Conservation (phyloP, 495 filamentous ascomycete genomes). For the Penicillium alfredii region DNA sequence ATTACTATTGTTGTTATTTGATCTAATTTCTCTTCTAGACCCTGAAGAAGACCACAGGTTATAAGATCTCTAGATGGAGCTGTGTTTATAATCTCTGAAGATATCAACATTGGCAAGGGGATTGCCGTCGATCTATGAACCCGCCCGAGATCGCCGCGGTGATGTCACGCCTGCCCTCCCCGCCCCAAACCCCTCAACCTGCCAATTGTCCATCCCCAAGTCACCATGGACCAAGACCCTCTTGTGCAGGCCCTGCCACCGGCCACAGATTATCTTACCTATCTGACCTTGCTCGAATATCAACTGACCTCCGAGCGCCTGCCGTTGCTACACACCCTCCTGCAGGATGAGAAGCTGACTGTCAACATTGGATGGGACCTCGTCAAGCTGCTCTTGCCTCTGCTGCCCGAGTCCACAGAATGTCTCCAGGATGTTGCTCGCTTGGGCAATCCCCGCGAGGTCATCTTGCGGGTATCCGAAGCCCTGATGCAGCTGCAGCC, state of each 20-base stretch:
- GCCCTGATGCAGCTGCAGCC: conserved; percentile 54
- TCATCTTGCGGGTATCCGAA: conserved; percentile 83
- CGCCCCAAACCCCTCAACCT: no score
- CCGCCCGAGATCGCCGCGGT: conserved; percentile 1
- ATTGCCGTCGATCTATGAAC: neutral
- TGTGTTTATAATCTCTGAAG: neutral
- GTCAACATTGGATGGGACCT: conserved; percentile 96
- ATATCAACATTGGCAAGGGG: neutral
- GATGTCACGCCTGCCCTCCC: conserved; percentile 6
- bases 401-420: conserved; percentile 61
- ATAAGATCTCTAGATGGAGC: neutral
- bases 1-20: no score
- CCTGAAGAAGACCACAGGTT: no score
- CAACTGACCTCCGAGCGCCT: conserved; percentile 73
- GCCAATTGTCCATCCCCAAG: conserved; percentile 5
- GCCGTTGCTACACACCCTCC: conserved; percentile 66
- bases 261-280: conserved; percentile 76
- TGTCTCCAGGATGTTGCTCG: conserved; percentile 76
- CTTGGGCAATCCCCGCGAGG: conserved; percentile 87
- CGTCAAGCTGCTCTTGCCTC: conserved; percentile 74
- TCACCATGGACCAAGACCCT: conserved; percentile 34
- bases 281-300: conserved; percentile 81
- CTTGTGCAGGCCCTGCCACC: conserved; percentile 56
- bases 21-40: no score
- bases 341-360: conserved; percentile 79